Percentiles rank a stretch among this genome's conserved stretches.
These are phyloP conservation scores for Acanthamoeba royreba DNA, from an alignment of 208 protist species.

Conservation along the genomic window DNA sequence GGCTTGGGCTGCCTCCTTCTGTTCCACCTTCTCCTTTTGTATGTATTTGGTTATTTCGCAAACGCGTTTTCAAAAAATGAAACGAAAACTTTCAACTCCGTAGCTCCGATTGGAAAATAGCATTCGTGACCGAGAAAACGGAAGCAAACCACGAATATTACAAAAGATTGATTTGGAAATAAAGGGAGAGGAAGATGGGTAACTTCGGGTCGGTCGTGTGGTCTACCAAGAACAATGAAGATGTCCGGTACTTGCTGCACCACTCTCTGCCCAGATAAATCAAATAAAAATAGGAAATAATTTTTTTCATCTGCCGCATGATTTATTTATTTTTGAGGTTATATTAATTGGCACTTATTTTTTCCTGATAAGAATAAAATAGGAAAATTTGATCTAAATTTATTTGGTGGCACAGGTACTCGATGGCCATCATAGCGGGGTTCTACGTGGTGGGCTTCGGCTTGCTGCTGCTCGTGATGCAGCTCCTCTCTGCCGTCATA, in stretches of 20 bases:
- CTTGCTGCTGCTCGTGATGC: neutral
- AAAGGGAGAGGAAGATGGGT: neutral
- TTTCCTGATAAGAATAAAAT: neutral
- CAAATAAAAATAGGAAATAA: neutral
- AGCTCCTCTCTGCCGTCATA: neutral
- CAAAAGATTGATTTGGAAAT: neutral
- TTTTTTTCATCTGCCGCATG: too few relatives aligned
- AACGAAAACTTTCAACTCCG: too few relatives aligned
- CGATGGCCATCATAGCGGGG: neutral
- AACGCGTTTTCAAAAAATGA: too few relatives aligned
- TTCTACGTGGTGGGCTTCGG: neutral
- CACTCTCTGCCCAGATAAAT: neutral
- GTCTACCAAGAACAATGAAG: neutral
- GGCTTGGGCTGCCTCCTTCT: too few relatives aligned
- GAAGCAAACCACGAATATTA: neutral
- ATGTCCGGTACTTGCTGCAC: neutral
- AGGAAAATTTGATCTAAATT: neutral
- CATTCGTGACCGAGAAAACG: neutral
- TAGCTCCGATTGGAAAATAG: too few relatives aligned
- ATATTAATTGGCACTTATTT: neutral
- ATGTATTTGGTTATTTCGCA: too few relatives aligned
- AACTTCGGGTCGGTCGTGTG: neutral
- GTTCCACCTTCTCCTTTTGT: too few relatives aligned
- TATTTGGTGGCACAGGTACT: neutral
- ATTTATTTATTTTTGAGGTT: neutral